Evolutionary conservation across 2,329 filamentous ascomycete genomes (phyloP).

Genomic region (Sphaerostilbella broomeana): DNA sequence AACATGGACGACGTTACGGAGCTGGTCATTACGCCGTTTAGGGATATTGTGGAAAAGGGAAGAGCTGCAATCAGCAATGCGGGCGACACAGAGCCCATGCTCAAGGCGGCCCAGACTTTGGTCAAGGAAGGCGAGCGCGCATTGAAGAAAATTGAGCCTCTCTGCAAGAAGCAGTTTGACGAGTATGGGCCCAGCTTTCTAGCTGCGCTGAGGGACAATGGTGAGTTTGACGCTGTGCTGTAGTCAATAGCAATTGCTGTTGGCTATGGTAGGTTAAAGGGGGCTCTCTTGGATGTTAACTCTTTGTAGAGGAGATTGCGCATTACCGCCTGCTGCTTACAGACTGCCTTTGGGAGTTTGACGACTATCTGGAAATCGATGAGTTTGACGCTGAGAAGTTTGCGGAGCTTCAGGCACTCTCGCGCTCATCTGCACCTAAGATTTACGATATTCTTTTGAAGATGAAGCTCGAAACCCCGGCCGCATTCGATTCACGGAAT

Average conservation of each 20-base stretch:
- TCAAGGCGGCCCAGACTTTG: conserved; percentile 41
- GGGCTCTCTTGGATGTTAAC: background rate
- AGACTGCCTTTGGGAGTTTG: conserved; percentile 50
- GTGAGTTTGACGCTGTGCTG: no score
- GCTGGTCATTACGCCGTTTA: conserved; percentile 45
- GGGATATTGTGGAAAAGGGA: conserved; percentile 47
- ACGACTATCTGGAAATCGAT: conserved; percentile 45
- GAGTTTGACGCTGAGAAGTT: conserved; percentile 47
- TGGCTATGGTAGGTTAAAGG: no score
- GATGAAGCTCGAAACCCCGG: conserved; percentile 42
- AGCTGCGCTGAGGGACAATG: conserved; percentile 46
- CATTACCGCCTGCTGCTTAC: conserved; percentile 41
- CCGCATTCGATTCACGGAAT: conserved; percentile 21
- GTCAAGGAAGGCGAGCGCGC: conserved; percentile 44
- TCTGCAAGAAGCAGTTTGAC: conserved; percentile 42
- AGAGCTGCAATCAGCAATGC: conserved; percentile 42
- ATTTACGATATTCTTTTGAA: conserved; percentile 46
- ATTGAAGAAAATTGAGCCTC: conserved; percentile 44
- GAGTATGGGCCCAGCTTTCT: conserved; percentile 46
- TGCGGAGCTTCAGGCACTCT: conserved; percentile 40
- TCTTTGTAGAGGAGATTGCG: conserved; percentile 42
- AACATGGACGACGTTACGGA: conserved; percentile 35
- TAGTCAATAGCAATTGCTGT: no score
- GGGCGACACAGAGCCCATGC: conserved; percentile 38
- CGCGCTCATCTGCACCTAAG: conserved; percentile 41